Evolutionary conservation across 257 asterid genomes (phyloP).

Genomic region (Nicotiana tomentosiformis): DNA sequence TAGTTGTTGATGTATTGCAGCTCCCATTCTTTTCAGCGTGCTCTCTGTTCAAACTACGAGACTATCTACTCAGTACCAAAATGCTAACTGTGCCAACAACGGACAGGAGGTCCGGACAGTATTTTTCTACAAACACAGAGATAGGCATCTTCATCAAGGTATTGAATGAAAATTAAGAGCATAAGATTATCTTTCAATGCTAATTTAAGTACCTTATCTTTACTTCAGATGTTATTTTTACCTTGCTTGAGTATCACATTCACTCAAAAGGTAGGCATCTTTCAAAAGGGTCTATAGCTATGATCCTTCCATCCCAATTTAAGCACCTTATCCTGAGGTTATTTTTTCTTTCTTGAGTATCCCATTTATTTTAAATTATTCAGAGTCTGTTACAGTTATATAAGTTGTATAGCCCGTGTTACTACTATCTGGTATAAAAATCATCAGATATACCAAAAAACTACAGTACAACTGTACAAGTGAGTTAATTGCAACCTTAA

Average conservation of each 20-base stretch:
- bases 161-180: neutral
- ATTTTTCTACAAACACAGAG: neutral
- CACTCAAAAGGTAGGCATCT: too few relatives aligned
- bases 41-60: neutral
- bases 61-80: neutral
- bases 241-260: neutral
- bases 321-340: neutral
- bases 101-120: neutral
- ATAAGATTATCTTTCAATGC: neutral
- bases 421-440: too few relatives aligned
- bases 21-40: neutral
- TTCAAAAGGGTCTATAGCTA: neutral
- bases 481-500: too few relatives aligned
- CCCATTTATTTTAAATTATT: too few relatives aligned
- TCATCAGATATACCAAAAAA: too few relatives aligned
- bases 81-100: neutral
- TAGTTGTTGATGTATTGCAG: neutral
- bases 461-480: too few relatives aligned
- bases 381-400: too few relatives aligned
- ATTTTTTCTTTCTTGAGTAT: too few relatives aligned
- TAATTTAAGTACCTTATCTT: neutral
- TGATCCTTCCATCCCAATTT: too few relatives aligned
- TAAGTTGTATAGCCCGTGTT: too few relatives aligned
- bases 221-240: neutral
- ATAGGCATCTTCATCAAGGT: neutral